Evolutionary conservation across 2,329 filamentous ascomycete species (phyloP).

Genomic region (Erysiphe pulchra): DNA sequence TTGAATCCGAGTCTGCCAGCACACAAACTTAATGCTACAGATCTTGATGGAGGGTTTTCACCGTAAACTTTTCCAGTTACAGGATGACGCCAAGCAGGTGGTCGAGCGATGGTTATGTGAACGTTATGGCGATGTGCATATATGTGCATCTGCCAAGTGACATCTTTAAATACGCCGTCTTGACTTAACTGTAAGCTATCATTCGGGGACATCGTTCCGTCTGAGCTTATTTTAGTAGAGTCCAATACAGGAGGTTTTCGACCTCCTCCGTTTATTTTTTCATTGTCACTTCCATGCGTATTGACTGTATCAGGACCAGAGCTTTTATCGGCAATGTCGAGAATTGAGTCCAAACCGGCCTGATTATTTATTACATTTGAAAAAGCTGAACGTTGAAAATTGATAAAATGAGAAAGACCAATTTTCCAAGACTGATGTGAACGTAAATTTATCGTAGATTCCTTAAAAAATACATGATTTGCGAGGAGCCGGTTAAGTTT

Average conservation of each 20-base stretch:
- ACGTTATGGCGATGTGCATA: conserved; percentile 83
- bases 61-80: conserved; percentile 3
- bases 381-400: too few species aligned
- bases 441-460: too few species aligned
- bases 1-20: conserved; percentile 79
- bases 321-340: not conserved
- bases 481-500: too few species aligned
- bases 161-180: not conserved
- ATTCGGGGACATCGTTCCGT: conserved; percentile 4
- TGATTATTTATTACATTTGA: too few species aligned
- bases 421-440: too few species aligned
- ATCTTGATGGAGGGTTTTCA: conserved; percentile 2
- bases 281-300: not conserved
- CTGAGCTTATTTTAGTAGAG: conserved; percentile 2
- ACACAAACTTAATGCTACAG: conserved; percentile 34
- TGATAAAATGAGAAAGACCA: too few species aligned
- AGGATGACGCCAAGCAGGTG: conserved; percentile 15
- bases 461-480: too few species aligned
- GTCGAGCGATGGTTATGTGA: conserved; percentile 70
- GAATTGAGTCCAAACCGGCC: too few species aligned
- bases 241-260: not conserved
- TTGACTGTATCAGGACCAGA: not conserved
- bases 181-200: not conserved
- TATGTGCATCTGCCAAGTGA: conserved; percentile 44
- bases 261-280: too few species aligned